These are phyloP conservation scores for Irpex sp. DNA, from an alignment of 1,284 basidiomycete species.

Conservation along the genomic window DNA sequence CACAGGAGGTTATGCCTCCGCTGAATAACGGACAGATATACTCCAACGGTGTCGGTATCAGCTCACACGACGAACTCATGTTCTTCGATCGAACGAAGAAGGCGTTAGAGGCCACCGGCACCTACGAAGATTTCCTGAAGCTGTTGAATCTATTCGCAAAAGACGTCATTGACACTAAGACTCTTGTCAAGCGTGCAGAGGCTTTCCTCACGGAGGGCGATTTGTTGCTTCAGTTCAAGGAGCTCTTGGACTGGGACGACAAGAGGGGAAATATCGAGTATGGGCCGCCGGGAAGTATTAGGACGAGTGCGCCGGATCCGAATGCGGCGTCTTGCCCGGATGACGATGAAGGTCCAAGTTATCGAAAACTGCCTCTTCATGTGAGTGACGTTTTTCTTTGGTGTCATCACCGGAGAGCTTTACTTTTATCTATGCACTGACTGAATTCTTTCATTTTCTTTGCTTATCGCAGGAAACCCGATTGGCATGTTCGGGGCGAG, in stretches of 20 bases:
- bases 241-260: slow-evolving; percentile 78
- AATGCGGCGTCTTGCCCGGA: slow-evolving; percentile 68
- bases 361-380: slow-evolving; percentile 84
- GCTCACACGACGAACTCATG: slow-evolving; percentile 80
- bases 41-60: slow-evolving; percentile 31
- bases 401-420: no score
- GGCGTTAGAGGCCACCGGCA: slow-evolving; percentile 67
- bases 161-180: slow-evolving; percentile 87
- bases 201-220: slow-evolving; percentile 82
- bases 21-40: not conserved
- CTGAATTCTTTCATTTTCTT: not conserved
- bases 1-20: not conserved
- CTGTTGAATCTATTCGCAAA: slow-evolving; percentile 78
- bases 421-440: no score
- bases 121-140: slow-evolving; percentile 84
- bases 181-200: slow-evolving; percentile 77
- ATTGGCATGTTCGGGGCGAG: slow-evolving; percentile 91
- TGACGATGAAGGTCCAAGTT: slow-evolving; percentile 83
- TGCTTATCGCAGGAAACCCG: slow-evolving; percentile 67
- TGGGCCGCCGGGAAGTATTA: slow-evolving; percentile 74
- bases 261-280: slow-evolving; percentile 64
- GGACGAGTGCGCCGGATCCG: slow-evolving; percentile 65
- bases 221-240: slow-evolving; percentile 84
- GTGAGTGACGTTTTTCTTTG: slow-evolving; percentile 45
- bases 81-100: slow-evolving; percentile 94